Evolutionary conservation across 2,329 filamentous ascomycete species (phyloP).

Genomic region (Botrytis deweyae): DNA sequence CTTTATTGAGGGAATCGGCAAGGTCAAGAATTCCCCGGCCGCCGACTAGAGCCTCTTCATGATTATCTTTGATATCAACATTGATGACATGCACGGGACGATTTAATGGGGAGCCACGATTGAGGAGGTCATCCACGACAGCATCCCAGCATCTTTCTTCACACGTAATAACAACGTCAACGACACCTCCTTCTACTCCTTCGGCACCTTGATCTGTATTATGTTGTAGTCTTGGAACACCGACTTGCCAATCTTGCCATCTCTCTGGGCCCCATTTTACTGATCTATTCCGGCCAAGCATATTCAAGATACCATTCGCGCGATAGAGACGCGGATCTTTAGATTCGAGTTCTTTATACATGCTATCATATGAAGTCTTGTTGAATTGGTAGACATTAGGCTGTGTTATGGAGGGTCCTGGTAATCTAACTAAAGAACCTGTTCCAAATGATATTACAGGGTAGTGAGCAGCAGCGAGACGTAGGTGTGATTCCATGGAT

Average conservation of each 20-base stretch:
- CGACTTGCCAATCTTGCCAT: constrained; percentile 96
- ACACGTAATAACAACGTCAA: constrained; percentile 94
- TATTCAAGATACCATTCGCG: constrained; percentile 90
- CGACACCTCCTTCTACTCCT: constrained; percentile 84
- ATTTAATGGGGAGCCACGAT: constrained; percentile 82
- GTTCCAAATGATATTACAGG: constrained; percentile 99
- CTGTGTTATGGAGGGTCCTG: constrained; percentile 85
- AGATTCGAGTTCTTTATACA: constrained; percentile 83
- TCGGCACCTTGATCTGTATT: constrained; percentile 71
- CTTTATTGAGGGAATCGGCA: constrained; percentile 78
- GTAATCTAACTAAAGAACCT: constrained; percentile 88
- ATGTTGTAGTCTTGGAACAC: constrained; percentile 77
- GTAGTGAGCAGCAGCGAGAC: constrained; percentile 79
- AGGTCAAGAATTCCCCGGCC: constrained; percentile 90
- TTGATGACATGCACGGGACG: constrained; percentile 97
- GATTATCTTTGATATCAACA: constrained; percentile 97
- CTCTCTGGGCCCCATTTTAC: constrained; percentile 96
- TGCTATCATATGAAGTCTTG: constrained; percentile 89
- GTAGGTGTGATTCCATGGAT: constrained; percentile 99
- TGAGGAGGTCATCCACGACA: constrained; percentile 88
- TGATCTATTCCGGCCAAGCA: constrained; percentile 86
- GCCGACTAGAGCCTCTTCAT: constrained; percentile 90
- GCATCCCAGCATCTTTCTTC: constrained; percentile 98
- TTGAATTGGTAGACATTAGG: constrained; percentile 99
- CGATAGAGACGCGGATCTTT: constrained; percentile 88